Conservation (phyloP, 306 rosid genomes). For the Begonia masoniana region DNA sequence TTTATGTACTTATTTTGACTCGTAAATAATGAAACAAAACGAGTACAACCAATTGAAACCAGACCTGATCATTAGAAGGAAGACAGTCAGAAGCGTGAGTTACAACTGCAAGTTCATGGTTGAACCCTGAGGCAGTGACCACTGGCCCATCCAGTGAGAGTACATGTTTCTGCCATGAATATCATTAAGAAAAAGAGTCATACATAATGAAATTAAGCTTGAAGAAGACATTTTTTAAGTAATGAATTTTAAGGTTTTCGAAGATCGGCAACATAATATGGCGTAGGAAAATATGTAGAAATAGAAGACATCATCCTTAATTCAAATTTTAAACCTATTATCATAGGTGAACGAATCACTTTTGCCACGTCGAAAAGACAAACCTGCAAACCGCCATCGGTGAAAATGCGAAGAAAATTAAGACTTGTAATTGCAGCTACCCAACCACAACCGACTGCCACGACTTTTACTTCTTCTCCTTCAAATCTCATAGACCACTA, state of each 20-base stretch:
- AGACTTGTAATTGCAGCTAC: slow-evolving; percentile 86
- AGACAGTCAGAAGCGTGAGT: slow-evolving; percentile 61
- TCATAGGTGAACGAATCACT: no score
- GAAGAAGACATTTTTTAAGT: no score
- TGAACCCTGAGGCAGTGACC: slow-evolving; percentile 87
- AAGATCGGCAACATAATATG: no score
- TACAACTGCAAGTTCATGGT: slow-evolving; percentile 74
- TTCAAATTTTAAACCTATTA: no score
- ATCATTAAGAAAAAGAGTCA: slow-evolving; percentile 7
- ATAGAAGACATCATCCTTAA: no score
- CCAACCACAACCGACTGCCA: slow-evolving; percentile 78
- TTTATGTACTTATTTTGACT: no score
- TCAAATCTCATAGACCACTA: slow-evolving; percentile 99
- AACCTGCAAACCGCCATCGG: slow-evolving; percentile 90
- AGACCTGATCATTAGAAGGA: slow-evolving; percentile 75
- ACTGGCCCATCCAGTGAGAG: slow-evolving; percentile 78
- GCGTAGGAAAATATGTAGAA: no score
- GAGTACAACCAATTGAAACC: neutral
- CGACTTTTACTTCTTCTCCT: slow-evolving; percentile 88
- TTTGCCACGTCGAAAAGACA: slow-evolving; percentile 1
- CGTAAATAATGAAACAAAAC: no score
- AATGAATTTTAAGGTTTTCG: no score
- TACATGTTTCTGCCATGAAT: slow-evolving; percentile 55
- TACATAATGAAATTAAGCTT: no score
- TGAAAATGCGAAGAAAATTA: slow-evolving; percentile 82